Evolutionary conservation across 1,139 yeast species (phyloP), one percentile per base, ranked within the genome.

Genomic region (Lodderomyces parapsilosis): DNA sequence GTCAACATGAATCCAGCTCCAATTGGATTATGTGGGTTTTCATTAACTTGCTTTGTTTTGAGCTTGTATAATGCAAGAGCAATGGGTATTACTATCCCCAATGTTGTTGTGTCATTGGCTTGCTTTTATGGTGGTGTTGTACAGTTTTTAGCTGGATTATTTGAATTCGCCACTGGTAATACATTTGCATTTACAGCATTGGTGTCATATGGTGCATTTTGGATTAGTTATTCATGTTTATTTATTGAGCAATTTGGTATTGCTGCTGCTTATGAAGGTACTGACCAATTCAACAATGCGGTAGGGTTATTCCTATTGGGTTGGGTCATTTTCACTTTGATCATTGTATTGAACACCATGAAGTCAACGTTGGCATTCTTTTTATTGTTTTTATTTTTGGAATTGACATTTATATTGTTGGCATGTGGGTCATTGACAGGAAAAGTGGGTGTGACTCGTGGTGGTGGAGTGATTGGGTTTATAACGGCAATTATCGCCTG

Each of bases 381-480:
- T 48, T 49, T 71, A 9, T 66, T 85, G 49, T 74, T 86, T 57
- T 70, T 75, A 40, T 63, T 69, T 42, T 71, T 86, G 55, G 73
- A 71, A 59, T 52, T 78, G 42, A 83, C 83, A 37, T 80, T 81
- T 52, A 53, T 82, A 31, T 60, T 82, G 43, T 71, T 85, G 53
- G 72, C 81, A n/a, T 75, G 76, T 43, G 88, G 81, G 15, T 72
- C 70, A 42, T 77, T 83, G 52, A 62, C 73, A n/a, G 74, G 71
- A 2, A 66, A 66, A 13, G 70, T 65, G 5, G 66, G 66, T 14
- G 66, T 74, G 6, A 65, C 69, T 36, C 78, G 76, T 55, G 89
- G 88, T n/a, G 91, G 88, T 47, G 93, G 91, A 32, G 81, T 80
- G 38, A 63, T 81, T 53, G 87, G 89, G 23, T 65, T 83, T 28